These are phyloP conservation scores for Bruguiera gymnorhiza DNA, from an alignment of 345 rosid species.

Conservation along the genomic window DNA sequence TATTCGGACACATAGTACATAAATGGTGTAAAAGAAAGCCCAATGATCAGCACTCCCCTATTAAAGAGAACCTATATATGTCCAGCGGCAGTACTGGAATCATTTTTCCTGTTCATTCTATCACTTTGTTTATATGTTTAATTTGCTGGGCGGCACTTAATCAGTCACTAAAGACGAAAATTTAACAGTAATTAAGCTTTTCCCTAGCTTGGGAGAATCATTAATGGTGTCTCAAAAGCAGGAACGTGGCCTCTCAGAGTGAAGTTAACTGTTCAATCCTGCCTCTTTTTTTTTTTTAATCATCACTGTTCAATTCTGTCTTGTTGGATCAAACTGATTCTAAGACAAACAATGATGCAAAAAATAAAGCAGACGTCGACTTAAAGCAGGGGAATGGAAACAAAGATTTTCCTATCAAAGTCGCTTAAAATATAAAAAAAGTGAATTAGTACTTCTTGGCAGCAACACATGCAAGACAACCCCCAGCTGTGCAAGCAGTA, in stretches of 20 bases:
- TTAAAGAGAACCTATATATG: not conserved
- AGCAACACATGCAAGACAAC: not conserved
- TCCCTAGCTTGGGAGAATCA: not conserved
- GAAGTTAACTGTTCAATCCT: constrained; percentile 19
- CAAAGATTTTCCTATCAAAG: constrained; percentile 21
- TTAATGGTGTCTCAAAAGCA: not conserved
- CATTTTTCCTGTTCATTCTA: constrained; percentile 2
- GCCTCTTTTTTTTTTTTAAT: constrained; percentile 11
- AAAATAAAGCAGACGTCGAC: constrained; percentile 16
- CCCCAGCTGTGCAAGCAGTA: not conserved
- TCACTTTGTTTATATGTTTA: constrained; percentile 6
- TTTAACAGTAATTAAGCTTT: constrained; percentile 3
- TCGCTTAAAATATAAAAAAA: not conserved
- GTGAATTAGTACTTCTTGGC: not conserved
- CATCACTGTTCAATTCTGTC: constrained; percentile 24
- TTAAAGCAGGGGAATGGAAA: constrained; percentile 14
- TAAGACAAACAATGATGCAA: constrained; percentile 20
- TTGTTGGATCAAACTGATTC: constrained; percentile 1
- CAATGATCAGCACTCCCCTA: not conserved
- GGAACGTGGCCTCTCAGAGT: constrained; percentile 11
- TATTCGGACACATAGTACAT: not conserved
- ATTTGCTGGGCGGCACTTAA: constrained; percentile 20
- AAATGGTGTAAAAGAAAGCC: constrained; percentile 1
- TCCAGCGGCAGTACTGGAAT: not conserved
- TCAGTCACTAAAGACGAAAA: constrained; percentile 8